These are phyloP conservation scores for Moricandia moricandioides DNA, from an alignment of 345 rosid species.

Conservation along the genomic window DNA sequence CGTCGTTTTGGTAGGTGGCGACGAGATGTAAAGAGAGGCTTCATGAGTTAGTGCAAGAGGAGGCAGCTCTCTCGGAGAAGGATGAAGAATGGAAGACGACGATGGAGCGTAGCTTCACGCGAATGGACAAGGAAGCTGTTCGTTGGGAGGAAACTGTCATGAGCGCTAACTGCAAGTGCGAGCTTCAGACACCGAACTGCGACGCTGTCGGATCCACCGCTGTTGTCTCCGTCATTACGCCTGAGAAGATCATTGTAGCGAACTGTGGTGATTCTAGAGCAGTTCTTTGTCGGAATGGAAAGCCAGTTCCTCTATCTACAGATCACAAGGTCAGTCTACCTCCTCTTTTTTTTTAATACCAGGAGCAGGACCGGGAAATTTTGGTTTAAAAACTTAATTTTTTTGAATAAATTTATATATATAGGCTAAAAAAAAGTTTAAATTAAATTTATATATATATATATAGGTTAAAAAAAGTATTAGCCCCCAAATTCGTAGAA, in stretches of 20 bases:
- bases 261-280: conserved; percentile 97
- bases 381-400: too few relatives aligned
- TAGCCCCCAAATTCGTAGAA: too few relatives aligned
- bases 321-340: conserved; percentile 81
- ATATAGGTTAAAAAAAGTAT: too few relatives aligned
- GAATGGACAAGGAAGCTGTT: conserved; percentile 60
- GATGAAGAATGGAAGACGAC: conserved; percentile 49
- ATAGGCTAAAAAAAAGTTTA: too few relatives aligned
- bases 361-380: too few relatives aligned
- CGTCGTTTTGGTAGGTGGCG: conserved; percentile 51
- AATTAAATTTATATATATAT: too few relatives aligned
- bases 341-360: too few relatives aligned
- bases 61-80: conserved; percentile 27
- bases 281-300: conserved; percentile 73
- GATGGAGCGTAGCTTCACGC: conserved; percentile 62
- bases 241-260: conserved; percentile 63
- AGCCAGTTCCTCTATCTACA: conserved; percentile 62
- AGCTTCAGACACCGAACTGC: conserved; percentile 63
- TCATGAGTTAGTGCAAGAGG: conserved; percentile 62
- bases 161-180: conserved; percentile 53
- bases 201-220: conserved; percentile 96
- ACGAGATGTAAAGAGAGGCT: conserved; percentile 56
- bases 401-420: too few relatives aligned
- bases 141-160: conserved; percentile 27
- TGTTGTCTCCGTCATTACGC: conserved; percentile 67